A percentile compares a stretch with the other conserved stretches of the same genome.
phyloP scores from a whole-genome alignment of 2,329 filamentous ascomycete genomes.

The Aspergillus quadricinctus region DNA sequence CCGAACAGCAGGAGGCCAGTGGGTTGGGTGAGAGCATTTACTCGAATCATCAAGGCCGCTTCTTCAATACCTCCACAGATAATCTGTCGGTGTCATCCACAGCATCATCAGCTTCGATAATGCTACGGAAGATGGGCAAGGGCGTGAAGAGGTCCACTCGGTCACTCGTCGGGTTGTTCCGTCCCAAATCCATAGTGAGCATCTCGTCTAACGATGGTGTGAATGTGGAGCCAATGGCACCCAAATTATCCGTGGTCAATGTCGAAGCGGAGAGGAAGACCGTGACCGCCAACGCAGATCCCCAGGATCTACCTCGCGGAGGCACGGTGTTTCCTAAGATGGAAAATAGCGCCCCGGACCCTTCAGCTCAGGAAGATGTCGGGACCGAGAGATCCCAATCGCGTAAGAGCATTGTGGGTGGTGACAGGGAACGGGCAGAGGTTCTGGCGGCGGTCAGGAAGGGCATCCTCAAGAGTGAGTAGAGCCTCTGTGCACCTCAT shows the following conservation, averaged over 20 bases:
- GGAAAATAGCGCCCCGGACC: slow-evolving; percentile 74
- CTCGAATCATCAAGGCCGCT: slow-evolving; percentile 67
- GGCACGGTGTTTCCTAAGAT: slow-evolving; percentile 79
- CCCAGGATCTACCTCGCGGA: slow-evolving; percentile 62
- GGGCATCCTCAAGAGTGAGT: slow-evolving; percentile 87
- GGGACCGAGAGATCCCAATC: slow-evolving; percentile 48
- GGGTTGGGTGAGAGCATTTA: slow-evolving; percentile 94
- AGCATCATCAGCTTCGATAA: slow-evolving; percentile 46
- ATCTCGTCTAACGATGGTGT: slow-evolving; percentile 63
- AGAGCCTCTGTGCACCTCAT: neutral
- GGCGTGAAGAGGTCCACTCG: slow-evolving; percentile 94
- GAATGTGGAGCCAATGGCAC: slow-evolving; percentile 62
- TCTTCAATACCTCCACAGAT: slow-evolving; percentile 88
- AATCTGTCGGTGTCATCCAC: slow-evolving; percentile 61
- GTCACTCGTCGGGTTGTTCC: slow-evolving; percentile 88
- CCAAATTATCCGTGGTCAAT: slow-evolving; percentile 91
- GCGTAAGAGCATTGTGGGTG: slow-evolving; percentile 85
- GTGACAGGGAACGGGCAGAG: slow-evolving; percentile 85
- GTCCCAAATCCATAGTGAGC: slow-evolving; percentile 86
- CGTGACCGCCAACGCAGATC: slow-evolving; percentile 66
- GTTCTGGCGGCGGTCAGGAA: slow-evolving; percentile 89
- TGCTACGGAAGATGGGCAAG: slow-evolving; percentile 92
- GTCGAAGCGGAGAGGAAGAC: slow-evolving; percentile 87
- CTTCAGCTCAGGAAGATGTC: slow-evolving; percentile 28
- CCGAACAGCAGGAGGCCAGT: slow-evolving; percentile 83